Conservation (phyloP, 2,329 filamentous ascomycete species). For the Xylaria sp. region DNA sequence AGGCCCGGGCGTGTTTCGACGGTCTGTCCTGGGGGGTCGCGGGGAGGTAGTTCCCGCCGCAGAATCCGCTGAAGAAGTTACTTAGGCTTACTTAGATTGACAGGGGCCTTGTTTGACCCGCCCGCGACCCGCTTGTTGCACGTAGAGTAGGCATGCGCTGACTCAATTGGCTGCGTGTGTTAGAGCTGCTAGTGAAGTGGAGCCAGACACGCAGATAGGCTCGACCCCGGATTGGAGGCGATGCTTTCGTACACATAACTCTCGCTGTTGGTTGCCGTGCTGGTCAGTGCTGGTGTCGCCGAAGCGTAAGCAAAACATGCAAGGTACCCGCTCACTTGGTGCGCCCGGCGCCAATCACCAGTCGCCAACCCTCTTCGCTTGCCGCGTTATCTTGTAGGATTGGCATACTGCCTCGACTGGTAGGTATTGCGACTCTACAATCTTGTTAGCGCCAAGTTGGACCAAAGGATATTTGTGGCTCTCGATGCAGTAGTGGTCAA, state of each 20-base stretch:
- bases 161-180: slow-evolving; percentile 9
- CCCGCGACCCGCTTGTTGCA: not conserved
- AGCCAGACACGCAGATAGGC: not conserved
- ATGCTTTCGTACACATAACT: not conserved
- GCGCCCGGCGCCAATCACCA: slow-evolving; percentile 15
- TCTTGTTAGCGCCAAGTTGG: not conserved
- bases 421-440: too few relatives aligned
- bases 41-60: not conserved
- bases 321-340: slow-evolving; percentile 22
- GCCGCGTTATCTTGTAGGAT: not conserved
- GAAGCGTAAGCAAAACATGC: not conserved
- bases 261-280: not conserved
- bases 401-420: too few relatives aligned
- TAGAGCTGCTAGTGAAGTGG: not conserved
- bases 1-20: slow-evolving; percentile 18
- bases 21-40: not conserved
- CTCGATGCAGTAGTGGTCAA: not conserved
- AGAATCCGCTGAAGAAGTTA: too few relatives aligned
- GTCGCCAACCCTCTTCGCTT: slow-evolving; percentile 13
- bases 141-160: not conserved
- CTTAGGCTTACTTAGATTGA: too few relatives aligned
- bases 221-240: slow-evolving; percentile 1
- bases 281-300: not conserved
- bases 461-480: not conserved
- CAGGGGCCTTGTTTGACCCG: slow-evolving; percentile 26